A percentile compares a stretch with the other conserved stretches of the same genome.
Conservation (phyloP, 495 filamentous ascomycete genomes). For the Aspergillus heteromorphus region DNA sequence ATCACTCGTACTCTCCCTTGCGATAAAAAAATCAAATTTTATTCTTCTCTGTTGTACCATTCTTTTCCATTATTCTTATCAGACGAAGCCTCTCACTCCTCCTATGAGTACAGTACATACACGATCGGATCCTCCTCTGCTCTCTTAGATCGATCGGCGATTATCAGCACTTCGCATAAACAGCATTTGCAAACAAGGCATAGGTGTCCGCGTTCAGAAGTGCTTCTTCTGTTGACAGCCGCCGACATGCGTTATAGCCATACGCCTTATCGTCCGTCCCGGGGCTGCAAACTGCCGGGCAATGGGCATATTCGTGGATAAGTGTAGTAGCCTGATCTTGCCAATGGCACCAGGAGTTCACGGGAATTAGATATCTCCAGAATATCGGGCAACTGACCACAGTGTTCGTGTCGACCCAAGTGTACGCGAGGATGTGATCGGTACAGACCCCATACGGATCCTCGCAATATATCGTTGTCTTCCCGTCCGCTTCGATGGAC, state of each 20-base stretch:
- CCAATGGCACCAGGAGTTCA: slow-evolving; percentile 45
- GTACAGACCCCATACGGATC: slow-evolving; percentile 47
- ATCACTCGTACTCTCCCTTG: too few relatives aligned
- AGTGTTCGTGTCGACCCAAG: slow-evolving; percentile 43
- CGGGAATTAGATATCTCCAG: slow-evolving; percentile 45
- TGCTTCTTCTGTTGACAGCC: slow-evolving; percentile 39
- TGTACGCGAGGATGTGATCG: slow-evolving; percentile 52
- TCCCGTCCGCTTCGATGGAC: slow-evolving; percentile 33
- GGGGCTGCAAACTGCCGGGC: slow-evolving; percentile 48
- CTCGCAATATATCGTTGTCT: slow-evolving; percentile 47
- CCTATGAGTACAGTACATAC: too few relatives aligned
- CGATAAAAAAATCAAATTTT: too few relatives aligned
- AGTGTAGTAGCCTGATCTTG: slow-evolving; percentile 58
- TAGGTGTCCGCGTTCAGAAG: slow-evolving; percentile 59
- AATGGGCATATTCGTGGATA: slow-evolving; percentile 60
- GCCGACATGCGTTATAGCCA: slow-evolving; percentile 47
- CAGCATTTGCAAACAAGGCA: slow-evolving; percentile 54
- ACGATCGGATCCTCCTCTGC: too few relatives aligned
- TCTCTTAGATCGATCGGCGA: too few relatives aligned
- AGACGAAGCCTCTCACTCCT: too few relatives aligned
- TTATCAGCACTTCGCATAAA: slow-evolving; percentile 8
- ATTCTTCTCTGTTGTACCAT: too few relatives aligned
- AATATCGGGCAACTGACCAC: slow-evolving; percentile 55
- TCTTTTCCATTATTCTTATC: too few relatives aligned
- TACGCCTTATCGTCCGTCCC: slow-evolving; percentile 56